A percentile compares a stretch with the other conserved stretches of the same genome.
These are phyloP conservation scores for Metarhizium robertsii DNA, from an alignment of 2,329 filamentous ascomycete species.

Conservation along the genomic window DNA sequence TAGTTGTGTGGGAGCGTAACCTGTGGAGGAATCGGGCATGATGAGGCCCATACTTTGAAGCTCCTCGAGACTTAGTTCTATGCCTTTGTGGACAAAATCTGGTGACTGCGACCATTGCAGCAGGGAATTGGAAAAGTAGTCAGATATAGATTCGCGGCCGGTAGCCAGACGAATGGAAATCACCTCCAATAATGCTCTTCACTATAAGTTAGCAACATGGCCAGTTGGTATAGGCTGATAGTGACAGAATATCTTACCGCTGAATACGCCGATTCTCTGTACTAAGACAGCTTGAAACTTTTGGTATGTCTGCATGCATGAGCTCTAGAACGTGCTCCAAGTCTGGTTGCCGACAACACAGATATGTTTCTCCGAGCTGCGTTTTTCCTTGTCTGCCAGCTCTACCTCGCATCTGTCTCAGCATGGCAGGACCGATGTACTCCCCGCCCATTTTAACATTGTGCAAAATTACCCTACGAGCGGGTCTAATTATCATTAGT, in stretches of 20 bases:
- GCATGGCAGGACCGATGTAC: constrained; percentile 67
- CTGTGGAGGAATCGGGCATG: constrained; percentile 34
- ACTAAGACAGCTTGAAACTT: constrained; percentile 57
- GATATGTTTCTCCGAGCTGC: constrained; percentile 66
- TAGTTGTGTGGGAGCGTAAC: constrained; percentile 53
- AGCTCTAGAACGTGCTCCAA: constrained; percentile 61
- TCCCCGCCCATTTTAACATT: constrained; percentile 68
- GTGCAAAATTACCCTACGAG: constrained; percentile 65
- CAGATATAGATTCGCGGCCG: constrained; percentile 52
- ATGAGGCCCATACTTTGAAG: constrained; percentile 48
- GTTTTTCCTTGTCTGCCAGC: constrained; percentile 73
- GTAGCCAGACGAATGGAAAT: constrained; percentile 60
- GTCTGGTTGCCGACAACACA: constrained; percentile 62
- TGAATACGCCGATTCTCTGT: constrained; percentile 60
- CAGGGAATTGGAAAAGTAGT: constrained; percentile 61
- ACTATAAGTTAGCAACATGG: not conserved
- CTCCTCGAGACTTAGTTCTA: constrained; percentile 50
- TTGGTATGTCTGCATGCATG: constrained; percentile 63
- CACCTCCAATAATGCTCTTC: constrained; percentile 60
- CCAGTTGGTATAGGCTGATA: not conserved
- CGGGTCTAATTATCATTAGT: constrained; percentile 31
- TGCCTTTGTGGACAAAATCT: constrained; percentile 39
- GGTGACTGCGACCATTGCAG: constrained; percentile 48
- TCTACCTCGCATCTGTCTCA: constrained; percentile 72
- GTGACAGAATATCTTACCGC: constrained; percentile 30